These are phyloP conservation scores for Arachnopeziza araneosa DNA, from an alignment of 2,329 filamentous ascomycete species.

Conservation along the genomic window DNA sequence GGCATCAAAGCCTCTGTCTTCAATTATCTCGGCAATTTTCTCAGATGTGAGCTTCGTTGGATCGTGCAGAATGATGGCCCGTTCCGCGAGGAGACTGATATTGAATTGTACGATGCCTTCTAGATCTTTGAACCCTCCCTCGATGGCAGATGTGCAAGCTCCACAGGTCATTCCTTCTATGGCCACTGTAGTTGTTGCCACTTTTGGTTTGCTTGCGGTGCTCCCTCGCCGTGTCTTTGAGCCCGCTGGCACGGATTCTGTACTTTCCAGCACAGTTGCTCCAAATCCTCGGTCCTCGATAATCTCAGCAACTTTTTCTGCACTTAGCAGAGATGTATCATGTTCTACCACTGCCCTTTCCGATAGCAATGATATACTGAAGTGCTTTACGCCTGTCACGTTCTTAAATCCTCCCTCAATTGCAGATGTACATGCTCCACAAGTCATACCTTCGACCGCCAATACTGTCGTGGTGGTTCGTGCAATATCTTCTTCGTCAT, in stretches of 20 bases:
- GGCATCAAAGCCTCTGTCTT: constrained; percentile 86
- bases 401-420: constrained; percentile 76
- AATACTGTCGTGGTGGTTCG: constrained; percentile 63
- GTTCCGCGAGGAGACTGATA: constrained; percentile 88
- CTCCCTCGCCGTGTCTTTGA: constrained; percentile 29
- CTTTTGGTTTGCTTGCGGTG: constrained; percentile 27
- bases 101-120: constrained; percentile 85
- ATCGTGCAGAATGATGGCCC: constrained; percentile 84
- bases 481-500: constrained; percentile 28
- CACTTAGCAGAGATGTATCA: constrained; percentile 50
- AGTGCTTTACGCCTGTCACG: constrained; percentile 64
- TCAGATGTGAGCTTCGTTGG: constrained; percentile 62
- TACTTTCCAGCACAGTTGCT: constrained; percentile 70
- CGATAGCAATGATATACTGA: constrained; percentile 78
- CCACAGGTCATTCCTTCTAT: constrained; percentile 98
- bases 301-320: constrained; percentile 50
- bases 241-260: constrained; percentile 36
- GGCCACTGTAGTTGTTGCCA: constrained; percentile 74
- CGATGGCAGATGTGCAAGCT: constrained; percentile 88
- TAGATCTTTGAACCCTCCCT: constrained; percentile 71
- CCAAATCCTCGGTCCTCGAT: constrained; percentile 74
- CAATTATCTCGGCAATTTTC: constrained; percentile 75
- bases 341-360: constrained; percentile 84
- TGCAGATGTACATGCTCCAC: constrained; percentile 81
- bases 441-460: constrained; percentile 83